Conservation (phyloP, 2,329 filamentous ascomycete genomes). For the Botryotinia narcissicola region DNA sequence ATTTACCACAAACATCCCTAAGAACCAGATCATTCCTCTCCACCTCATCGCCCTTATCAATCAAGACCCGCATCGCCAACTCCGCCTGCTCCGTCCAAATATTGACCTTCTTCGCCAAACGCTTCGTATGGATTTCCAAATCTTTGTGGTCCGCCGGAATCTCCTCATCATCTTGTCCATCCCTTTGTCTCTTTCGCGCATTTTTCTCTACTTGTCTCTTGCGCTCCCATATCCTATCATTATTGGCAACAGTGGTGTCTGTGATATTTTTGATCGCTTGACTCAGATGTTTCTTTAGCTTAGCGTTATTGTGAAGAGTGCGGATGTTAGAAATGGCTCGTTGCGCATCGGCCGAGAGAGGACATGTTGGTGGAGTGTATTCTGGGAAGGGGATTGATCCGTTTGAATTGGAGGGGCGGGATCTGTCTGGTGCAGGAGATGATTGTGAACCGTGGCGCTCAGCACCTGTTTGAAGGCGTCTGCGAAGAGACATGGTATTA, state of each 20-base stretch:
- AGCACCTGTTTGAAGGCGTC: conserved; percentile 26
- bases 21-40: conserved; percentile 33
- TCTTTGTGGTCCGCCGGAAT: conserved; percentile 38
- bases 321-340: conserved; percentile 47
- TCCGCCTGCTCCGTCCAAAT: conserved; percentile 55
- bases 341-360: conserved; percentile 49
- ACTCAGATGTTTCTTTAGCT: conserved; percentile 49
- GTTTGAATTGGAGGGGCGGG: conserved; percentile 22
- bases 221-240: conserved; percentile 48
- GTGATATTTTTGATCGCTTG: conserved; percentile 48
- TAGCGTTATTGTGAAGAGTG: conserved; percentile 42
- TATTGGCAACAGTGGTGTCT: conserved; percentile 50
- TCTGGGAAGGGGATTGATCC: conserved; percentile 41
- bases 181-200: conserved; percentile 35
- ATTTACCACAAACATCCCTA: conserved; percentile 38
- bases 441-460: conserved; percentile 23
- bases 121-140: conserved; percentile 42
- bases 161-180: conserved; percentile 39
- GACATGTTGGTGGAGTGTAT: conserved; percentile 53
- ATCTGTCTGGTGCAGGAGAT: conserved; percentile 27
- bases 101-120: conserved; percentile 47
- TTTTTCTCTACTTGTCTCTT: conserved; percentile 29
- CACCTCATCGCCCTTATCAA: conserved; percentile 54
- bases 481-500: conserved; percentile 28
- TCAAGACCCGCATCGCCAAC: conserved; percentile 52